A percentile compares a stretch with the other conserved stretches of the same genome.
These are phyloP conservation scores for Kondoa subrosea DNA, from an alignment of 768 basidiomycete genomes.

Conservation along the genomic window DNA sequence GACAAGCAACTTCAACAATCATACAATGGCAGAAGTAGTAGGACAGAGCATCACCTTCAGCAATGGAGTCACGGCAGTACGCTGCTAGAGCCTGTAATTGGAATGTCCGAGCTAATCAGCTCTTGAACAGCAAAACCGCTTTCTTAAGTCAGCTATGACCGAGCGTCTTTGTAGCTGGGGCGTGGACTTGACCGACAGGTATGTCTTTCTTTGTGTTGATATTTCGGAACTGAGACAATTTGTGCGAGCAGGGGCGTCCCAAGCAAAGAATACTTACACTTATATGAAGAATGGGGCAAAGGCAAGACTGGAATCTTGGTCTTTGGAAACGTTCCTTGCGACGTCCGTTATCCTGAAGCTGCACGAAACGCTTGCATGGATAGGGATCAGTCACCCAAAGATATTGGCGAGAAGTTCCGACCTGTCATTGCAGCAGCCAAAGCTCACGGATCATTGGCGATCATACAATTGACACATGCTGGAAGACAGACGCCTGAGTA, in stretches of 20 bases:
- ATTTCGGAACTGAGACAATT: no score
- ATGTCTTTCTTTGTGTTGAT: no score
- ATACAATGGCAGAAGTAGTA: neutral
- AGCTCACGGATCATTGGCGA: conserved; percentile 26
- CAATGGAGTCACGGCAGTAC: neutral
- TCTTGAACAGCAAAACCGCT: conserved; percentile 26
- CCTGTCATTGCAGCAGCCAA: conserved; percentile 27
- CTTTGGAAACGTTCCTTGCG: conserved; percentile 30
- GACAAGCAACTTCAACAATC: neutral
- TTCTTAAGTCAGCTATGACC: conserved; percentile 30
- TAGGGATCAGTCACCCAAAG: conserved; percentile 14
- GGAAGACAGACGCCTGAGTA: conserved; percentile 23
- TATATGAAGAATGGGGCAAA: conserved; percentile 31
- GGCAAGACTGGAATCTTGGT: conserved; percentile 30
- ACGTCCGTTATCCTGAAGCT: conserved; percentile 27
- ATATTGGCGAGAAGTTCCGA: conserved; percentile 28
- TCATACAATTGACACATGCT: conserved; percentile 31
- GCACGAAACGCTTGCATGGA: conserved; percentile 29
- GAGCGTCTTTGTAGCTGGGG: conserved; percentile 30
- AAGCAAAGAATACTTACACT: conserved; percentile 28
- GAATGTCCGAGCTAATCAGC: conserved; percentile 12
- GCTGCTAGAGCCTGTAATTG: neutral
- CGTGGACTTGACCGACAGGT: conserved; percentile 24
- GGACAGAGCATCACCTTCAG: neutral
- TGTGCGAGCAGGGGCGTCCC: no score